These are phyloP conservation scores for Hysterangium stoloniferum DNA, from an alignment of 768 basidiomycete genomes.

Conservation along the genomic window DNA sequence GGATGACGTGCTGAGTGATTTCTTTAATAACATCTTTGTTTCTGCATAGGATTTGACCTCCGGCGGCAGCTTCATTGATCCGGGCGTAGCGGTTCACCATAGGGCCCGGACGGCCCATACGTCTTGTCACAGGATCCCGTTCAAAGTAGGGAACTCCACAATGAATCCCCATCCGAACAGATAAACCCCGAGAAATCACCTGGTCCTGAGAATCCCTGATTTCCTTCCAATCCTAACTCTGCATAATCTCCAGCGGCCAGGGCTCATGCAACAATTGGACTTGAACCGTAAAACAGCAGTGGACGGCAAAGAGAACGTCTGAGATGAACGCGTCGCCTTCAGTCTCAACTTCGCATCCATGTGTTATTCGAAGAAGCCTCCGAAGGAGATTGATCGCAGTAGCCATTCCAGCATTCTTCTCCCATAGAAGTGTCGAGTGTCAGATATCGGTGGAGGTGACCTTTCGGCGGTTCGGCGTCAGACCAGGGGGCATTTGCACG, in stretches of 20 bases:
- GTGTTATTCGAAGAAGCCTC: conserved; percentile 75
- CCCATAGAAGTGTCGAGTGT: conserved; percentile 96
- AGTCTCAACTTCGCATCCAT: conserved; percentile 98
- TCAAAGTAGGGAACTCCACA: conserved; percentile 87
- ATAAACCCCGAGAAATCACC: conserved; percentile 78
- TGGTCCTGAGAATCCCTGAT: conserved; percentile 57
- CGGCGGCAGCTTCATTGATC: conserved; percentile 73
- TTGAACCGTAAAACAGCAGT: conserved; percentile 89
- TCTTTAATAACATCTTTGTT: conserved; percentile 83
- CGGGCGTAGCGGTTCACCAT: conserved; percentile 93
- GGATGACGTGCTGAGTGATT: conserved; percentile 51
- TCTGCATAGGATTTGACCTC: conserved; percentile 86
- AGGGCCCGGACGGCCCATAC: conserved; percentile 97
- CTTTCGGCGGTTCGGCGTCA: conserved; percentile 79
- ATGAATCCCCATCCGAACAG: conserved; percentile 97
- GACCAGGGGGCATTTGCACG: too few species aligned
- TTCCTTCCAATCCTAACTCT: conserved; percentile 84
- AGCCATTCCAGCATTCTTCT: conserved; percentile 91
- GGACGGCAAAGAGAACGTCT: conserved; percentile 73
- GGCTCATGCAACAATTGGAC: conserved; percentile 67
- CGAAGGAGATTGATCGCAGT: conserved; percentile 91
- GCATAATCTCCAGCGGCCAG: conserved; percentile 93
- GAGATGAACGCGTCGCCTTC: conserved; percentile 99
- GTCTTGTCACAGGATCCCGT: conserved; percentile 79
- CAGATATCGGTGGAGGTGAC: conserved; percentile 91